Base-by-base conservation (phyloP, 495 filamentous ascomycete genomes). In the Penicillium waksmanii region DNA sequence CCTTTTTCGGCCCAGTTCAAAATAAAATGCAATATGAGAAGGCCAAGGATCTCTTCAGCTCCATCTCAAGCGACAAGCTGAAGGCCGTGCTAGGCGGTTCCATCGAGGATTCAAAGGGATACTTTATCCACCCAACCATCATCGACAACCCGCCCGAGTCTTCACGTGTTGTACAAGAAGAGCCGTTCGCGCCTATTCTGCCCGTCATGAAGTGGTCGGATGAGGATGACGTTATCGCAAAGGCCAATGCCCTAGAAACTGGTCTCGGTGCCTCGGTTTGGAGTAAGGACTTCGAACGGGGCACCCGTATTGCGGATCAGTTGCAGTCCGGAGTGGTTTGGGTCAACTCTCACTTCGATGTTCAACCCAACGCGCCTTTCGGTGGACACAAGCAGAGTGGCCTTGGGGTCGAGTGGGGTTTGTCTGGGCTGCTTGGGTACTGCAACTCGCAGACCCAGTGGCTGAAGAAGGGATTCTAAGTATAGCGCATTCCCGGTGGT, bases 331-430 rank as follows among this genome's bases (percentile, higher is more conserved):
- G 85, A 3, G 77, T 65, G 27, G 82, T 87, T 23, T 87, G 80
- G 80, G 80, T 86, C 53, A 87, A 87, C 52, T 61, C 64, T 3
- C 71, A 69, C 48, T 79, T 82, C 69, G 76, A 79, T 59, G 69
- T 75, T 4, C 71, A 67, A 11, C 81, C 81, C 33, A 78, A 77
- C 53, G 83, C 79, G 1, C 81, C 80, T 56, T 91, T 89, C 65
- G 79, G 73, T 17, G 88, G 87, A n/a, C 80, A 84, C 67, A 89
- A 89, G 77, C 77, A 85, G 58, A 83, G 79, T 58, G 87, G 88
- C 4, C 82, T 88, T 53, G 87, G 87, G 4, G 82, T 81, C 25
- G 87, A 89, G 68, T 84, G 85, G 72, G 83, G 83, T 5, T 72
- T 76, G 56, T 77, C 79, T 52, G 87, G 87, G 2, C 61, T 89